Percentiles rank a stretch among this genome's conserved stretches.
phyloP scores from a whole-genome alignment of 75 land plant genomes.

The Chamaecyparis obtusa region DNA sequence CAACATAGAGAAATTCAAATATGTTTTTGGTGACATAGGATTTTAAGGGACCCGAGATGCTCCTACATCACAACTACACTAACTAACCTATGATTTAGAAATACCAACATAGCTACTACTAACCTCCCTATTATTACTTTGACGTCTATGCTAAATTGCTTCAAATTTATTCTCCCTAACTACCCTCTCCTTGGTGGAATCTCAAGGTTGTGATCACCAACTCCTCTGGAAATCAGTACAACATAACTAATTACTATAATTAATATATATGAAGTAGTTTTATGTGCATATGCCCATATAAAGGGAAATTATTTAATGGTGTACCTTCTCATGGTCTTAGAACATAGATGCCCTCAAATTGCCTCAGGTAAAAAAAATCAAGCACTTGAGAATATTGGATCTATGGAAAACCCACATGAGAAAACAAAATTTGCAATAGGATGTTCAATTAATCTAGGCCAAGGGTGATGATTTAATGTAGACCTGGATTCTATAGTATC shows the following conservation, averaged over 20 bases:
- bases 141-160: conserved; percentile 35
- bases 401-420: background rate
- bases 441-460: background rate
- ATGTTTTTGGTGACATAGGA: too few relatives aligned
- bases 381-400: background rate
- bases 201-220: background rate
- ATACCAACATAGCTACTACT: conserved; percentile 50
- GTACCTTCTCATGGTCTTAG: conserved; percentile 8
- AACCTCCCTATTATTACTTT: conserved; percentile 46
- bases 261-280: background rate
- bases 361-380: background rate
- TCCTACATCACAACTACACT: too few relatives aligned
- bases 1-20: too few relatives aligned
- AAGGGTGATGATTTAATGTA: background rate
- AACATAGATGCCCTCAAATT: background rate
- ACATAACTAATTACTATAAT: background rate
- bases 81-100: too few relatives aligned
- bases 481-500: background rate
- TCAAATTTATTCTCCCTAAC: conserved; percentile 25
- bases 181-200: conserved; percentile 9
- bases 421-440: background rate
- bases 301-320: background rate
- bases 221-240: background rate
- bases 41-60: too few relatives aligned
- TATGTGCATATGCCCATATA: background rate